These are phyloP conservation scores for Pyrenophora seminiperda DNA, from an alignment of 2,329 filamentous ascomycete species.

Conservation along the genomic window DNA sequence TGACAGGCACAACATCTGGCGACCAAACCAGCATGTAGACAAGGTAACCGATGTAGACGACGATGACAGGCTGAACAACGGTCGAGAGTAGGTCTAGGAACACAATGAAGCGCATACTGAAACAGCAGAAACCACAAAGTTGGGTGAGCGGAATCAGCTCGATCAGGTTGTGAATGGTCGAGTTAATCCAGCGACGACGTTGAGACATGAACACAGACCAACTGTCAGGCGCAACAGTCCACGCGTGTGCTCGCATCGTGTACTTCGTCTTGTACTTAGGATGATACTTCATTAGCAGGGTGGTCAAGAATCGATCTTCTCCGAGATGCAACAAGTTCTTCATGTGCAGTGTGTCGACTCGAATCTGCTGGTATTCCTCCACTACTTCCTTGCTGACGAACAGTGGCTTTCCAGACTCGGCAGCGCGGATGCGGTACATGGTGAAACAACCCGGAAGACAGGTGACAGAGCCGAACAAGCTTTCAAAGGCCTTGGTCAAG, in stretches of 20 bases:
- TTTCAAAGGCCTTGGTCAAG: slow-evolving; percentile 94
- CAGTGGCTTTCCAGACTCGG: slow-evolving; percentile 91
- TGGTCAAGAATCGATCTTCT: slow-evolving; percentile 97
- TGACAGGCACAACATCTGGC: slow-evolving; percentile 72
- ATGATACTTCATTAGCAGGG: slow-evolving; percentile 89
- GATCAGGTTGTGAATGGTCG: slow-evolving; percentile 95
- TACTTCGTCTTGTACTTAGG: slow-evolving; percentile 98
- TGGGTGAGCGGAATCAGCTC: slow-evolving; percentile 92
- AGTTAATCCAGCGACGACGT: slow-evolving; percentile 99
- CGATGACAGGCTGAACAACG: slow-evolving; percentile 85
- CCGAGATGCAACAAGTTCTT: slow-evolving; percentile 97
- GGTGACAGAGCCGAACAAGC: slow-evolving; percentile 94
- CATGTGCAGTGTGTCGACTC: slow-evolving; percentile 97
- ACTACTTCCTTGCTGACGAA: slow-evolving; percentile 95
- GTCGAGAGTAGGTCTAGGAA: slow-evolving; percentile 93
- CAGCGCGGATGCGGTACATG: slow-evolving; percentile 96
- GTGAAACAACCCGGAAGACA: slow-evolving; percentile 98
- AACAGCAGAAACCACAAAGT: slow-evolving; percentile 99
- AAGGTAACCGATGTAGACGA: slow-evolving; percentile 88
- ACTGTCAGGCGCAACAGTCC: slow-evolving; percentile 94
- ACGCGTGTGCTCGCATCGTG: slow-evolving; percentile 87
- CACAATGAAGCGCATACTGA: slow-evolving; percentile 98
- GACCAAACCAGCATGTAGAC: slow-evolving; percentile 73
- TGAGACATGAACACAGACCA: slow-evolving; percentile 96
- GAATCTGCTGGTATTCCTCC: slow-evolving; percentile 85